phyloP scores from a whole-genome alignment of 2,329 filamentous ascomycete species.

The Clonostachys rhizophaga region DNA sequence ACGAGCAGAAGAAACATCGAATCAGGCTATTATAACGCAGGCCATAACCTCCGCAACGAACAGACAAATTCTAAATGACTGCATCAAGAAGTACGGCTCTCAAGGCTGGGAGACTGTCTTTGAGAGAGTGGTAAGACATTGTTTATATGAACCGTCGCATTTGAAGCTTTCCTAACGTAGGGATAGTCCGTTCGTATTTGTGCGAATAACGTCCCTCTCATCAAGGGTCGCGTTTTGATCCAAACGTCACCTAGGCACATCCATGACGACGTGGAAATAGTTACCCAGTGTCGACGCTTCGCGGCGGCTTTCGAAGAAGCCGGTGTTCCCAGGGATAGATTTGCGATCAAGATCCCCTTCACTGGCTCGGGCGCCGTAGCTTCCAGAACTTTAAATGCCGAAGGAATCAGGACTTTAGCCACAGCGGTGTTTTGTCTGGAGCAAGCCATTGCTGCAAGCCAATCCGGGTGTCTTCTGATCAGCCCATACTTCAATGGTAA shows the following conservation, averaged over 20 bases:
- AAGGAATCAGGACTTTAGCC: slow-evolving; percentile 40
- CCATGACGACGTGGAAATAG: slow-evolving; percentile 35
- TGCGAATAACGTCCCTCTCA: slow-evolving; percentile 5
- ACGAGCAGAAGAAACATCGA: too few species aligned
- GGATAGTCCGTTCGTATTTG: too few species aligned
- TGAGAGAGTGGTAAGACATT: too few species aligned
- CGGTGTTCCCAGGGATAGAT: slow-evolving; percentile 37
- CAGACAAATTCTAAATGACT: neutral
- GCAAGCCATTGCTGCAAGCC: slow-evolving; percentile 43
- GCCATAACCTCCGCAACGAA: too few species aligned
- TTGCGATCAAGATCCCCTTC: slow-evolving; percentile 46
- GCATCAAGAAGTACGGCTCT: neutral
- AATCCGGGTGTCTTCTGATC: slow-evolving; percentile 40
- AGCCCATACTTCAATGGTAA: slow-evolving; percentile 29
- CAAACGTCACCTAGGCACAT: slow-evolving; percentile 40
- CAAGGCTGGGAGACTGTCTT: neutral
- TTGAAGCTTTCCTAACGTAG: too few species aligned
- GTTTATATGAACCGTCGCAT: too few species aligned
- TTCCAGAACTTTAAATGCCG: slow-evolving; percentile 29
- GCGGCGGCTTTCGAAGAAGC: slow-evolving; percentile 36
- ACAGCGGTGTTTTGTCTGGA: slow-evolving; percentile 40
- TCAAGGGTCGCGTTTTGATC: slow-evolving; percentile 41
- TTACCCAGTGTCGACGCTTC: slow-evolving; percentile 40
- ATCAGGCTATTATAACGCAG: too few species aligned
- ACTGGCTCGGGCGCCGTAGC: slow-evolving; percentile 41